Evolutionary conservation across 2,329 filamentous ascomycete species (phyloP).

Genomic region (Leptosphaerulina australis): DNA sequence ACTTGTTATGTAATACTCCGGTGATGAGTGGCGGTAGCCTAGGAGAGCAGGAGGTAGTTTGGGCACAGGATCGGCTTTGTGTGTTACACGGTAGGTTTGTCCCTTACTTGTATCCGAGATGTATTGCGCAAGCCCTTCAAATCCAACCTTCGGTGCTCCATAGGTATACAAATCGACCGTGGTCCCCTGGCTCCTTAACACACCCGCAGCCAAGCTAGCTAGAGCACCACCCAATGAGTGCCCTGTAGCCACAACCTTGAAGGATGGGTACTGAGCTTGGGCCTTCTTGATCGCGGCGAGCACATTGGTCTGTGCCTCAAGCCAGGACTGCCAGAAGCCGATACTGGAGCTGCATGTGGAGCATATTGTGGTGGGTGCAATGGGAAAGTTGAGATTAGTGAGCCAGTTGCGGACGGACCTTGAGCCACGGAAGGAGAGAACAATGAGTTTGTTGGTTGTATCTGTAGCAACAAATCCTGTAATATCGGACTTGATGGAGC

Average conservation of each 20-base stretch:
- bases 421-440: constrained; percentile 66
- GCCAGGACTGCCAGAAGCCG: constrained; percentile 67
- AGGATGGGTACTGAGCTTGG: constrained; percentile 56
- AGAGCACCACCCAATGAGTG: constrained; percentile 73
- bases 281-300: constrained; percentile 55
- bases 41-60: constrained; percentile 67
- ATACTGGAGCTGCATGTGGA: constrained; percentile 59
- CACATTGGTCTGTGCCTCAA: constrained; percentile 56
- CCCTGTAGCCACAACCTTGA: constrained; percentile 64
- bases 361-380: constrained; percentile 51
- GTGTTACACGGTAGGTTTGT: constrained; percentile 68
- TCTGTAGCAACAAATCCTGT: constrained; percentile 57
- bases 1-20: constrained; percentile 64
- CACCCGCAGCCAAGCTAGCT: constrained; percentile 64
- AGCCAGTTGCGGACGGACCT: constrained; percentile 66
- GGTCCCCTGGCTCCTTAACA: constrained; percentile 59
- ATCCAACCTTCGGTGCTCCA: constrained; percentile 70
- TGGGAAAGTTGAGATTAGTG: constrained; percentile 58
- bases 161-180: constrained; percentile 67
- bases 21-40: constrained; percentile 69
- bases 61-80: constrained; percentile 70
- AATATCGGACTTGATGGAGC: constrained; percentile 49
- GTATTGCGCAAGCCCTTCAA: constrained; percentile 60
- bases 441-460: constrained; percentile 58
- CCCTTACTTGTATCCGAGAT: constrained; percentile 60